phyloP scores from a whole-genome alignment of 306 rosid genomes.

The Medicago lupulina region DNA sequence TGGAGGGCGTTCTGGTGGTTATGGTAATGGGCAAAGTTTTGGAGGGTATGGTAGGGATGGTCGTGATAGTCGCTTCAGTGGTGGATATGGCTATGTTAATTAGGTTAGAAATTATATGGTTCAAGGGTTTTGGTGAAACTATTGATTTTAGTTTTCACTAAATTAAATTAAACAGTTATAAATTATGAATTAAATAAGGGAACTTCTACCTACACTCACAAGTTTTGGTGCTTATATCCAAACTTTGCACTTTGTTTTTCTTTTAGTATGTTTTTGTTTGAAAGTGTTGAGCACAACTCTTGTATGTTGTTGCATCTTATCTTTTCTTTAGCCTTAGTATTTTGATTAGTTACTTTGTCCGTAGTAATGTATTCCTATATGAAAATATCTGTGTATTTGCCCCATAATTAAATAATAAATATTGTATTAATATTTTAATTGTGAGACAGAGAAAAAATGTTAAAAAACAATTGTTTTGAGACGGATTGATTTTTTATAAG shows the following conservation, averaged over 20 bases:
- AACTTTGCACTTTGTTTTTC: too few relatives aligned
- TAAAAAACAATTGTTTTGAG: too few relatives aligned
- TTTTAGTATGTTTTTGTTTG: too few relatives aligned
- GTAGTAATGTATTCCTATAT: neutral
- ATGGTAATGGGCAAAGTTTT: neutral
- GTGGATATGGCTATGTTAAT: neutral
- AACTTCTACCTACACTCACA: too few relatives aligned
- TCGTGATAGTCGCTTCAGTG: neutral
- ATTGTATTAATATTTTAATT: too few relatives aligned
- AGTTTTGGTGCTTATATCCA: neutral
- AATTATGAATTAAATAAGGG: neutral
- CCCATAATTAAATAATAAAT: too few relatives aligned
- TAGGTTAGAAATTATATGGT: neutral
- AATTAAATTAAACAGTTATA: neutral
- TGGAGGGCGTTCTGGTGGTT: neutral
- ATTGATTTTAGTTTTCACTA: neutral
- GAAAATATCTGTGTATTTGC: neutral
- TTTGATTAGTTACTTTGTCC: too few relatives aligned
- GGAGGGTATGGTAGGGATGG: constrained; percentile 1
- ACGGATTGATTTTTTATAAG: neutral
- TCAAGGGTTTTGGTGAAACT: neutral
- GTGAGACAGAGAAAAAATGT: too few relatives aligned
- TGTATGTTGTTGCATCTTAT: neutral
- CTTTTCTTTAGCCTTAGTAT: too few relatives aligned
- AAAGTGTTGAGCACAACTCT: neutral